A percentile compares a stretch with the other conserved stretches of the same genome.
These are phyloP conservation scores for Paramyrothecium roridum DNA, from an alignment of 2,329 filamentous ascomycete species.

Conservation along the genomic window DNA sequence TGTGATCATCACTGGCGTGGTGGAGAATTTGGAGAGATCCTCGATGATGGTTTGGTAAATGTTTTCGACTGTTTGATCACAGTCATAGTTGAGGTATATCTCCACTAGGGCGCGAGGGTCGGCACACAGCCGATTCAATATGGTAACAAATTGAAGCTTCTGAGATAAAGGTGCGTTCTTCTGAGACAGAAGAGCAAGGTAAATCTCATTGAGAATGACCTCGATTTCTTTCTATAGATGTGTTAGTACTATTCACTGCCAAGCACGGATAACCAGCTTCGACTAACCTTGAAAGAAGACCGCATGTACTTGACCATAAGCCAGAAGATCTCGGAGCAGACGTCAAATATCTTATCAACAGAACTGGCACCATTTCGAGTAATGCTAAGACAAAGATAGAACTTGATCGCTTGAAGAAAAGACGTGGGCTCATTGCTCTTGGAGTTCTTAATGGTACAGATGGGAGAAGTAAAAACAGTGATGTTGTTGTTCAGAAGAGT, in stretches of 20 bases:
- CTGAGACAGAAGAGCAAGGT: conserved; percentile 86
- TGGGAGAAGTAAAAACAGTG: conserved; percentile 82
- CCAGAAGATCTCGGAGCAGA: conserved; percentile 97
- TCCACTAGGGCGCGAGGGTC: conserved; percentile 90
- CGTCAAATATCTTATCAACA: conserved; percentile 87
- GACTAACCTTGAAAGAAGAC: conserved; percentile 79
- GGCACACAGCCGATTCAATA: conserved; percentile 78
- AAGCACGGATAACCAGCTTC: neutral
- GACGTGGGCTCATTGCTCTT: conserved; percentile 84
- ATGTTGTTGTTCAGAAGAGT: conserved; percentile 94
- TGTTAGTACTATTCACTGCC: conserved; percentile 17
- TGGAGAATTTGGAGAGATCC: conserved; percentile 85
- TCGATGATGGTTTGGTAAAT: conserved; percentile 96
- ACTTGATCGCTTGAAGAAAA: conserved; percentile 93
- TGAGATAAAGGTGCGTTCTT: conserved; percentile 83
- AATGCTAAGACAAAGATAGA: conserved; percentile 91
- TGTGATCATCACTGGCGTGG: conserved; percentile 71
- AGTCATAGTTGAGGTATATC: conserved; percentile 97
- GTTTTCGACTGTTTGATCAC: conserved; percentile 91
- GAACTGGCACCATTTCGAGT: conserved; percentile 95
- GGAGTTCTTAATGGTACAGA: conserved; percentile 89
- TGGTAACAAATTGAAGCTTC: conserved; percentile 85
- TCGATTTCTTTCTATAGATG: conserved; percentile 80
- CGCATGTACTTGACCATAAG: conserved; percentile 93
- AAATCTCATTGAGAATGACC: conserved; percentile 97